Base-by-base conservation (phyloP, 2,329 filamentous ascomycete genomes). In the Colletotrichum godetiae region DNA sequence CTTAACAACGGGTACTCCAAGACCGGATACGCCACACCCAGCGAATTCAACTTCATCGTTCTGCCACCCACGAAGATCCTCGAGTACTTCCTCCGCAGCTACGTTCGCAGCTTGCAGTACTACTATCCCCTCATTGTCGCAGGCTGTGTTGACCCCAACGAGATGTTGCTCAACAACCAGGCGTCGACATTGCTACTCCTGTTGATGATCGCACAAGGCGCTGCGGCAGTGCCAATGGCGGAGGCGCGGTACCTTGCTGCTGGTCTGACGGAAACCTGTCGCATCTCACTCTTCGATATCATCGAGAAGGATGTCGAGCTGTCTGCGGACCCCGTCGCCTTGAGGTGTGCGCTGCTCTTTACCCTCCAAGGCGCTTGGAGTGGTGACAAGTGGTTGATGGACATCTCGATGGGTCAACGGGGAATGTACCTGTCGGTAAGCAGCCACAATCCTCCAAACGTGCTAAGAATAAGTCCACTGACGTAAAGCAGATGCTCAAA, bases 311-410 rank as follows among this genome's bases (percentile, higher is more conserved):
- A 94, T 76, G 89, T 93, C 61, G 89, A 92, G 80, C 87, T 93
- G 83, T 89, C 90, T 13, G 88, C 90, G 1, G 91, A 94, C 78
- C 89, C 90, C 0, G 88, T 90, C 3, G 89, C 92, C 0, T 84
- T 94, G 57, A 88, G 91, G 52, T 91, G 91, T 60, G 92, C 92
- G 0, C 83, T 94, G 13, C 86, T 94, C 3, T 93, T 93, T 79
- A 92, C 90, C 1, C 87, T 92, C 1, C 86, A 93, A 31, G 92
- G 91, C 8, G 91, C 91, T 1, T 94, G 92, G 92, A 92, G 92
- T 78, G 92, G 92, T 58, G 92, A 94, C 80, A 93, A 93, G 81
- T 93, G 92, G 91, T 90, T 93, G 76, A 94, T 93, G 92, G 92
- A 94, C 77, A 93, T 93, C 75, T 89, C 91, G 55, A 93, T 93